phyloP scores from a whole-genome alignment of 2,329 filamentous ascomycete species.

The Coniochaeta sp. region DNA sequence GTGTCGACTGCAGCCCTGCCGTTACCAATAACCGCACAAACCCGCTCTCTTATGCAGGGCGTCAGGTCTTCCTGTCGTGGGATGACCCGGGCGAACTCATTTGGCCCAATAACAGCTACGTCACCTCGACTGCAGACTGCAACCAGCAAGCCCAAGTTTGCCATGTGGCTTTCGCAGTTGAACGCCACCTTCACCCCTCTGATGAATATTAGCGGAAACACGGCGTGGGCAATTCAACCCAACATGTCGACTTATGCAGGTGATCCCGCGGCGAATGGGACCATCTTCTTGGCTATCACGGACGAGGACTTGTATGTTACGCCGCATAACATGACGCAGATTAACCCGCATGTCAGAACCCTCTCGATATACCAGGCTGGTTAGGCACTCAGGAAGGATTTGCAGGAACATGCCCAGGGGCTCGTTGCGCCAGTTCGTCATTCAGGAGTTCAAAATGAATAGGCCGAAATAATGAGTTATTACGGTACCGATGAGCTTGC shows the following conservation, averaged over 20 bases:
- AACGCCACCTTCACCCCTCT: conserved; percentile 65
- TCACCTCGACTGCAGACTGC: conserved; percentile 59
- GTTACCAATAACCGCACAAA: conserved; percentile 63
- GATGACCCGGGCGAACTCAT: conserved; percentile 60
- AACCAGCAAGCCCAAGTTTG: conserved; percentile 54
- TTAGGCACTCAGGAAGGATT: too few relatives aligned
- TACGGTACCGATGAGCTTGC: too few relatives aligned
- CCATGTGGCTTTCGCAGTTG: conserved; percentile 71
- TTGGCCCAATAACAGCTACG: conserved; percentile 77
- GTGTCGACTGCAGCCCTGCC: conserved; percentile 53
- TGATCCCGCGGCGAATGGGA: conserved; percentile 67
- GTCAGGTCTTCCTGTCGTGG: conserved; percentile 65
- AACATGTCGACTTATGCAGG: conserved; percentile 58
- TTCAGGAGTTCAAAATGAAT: too few relatives aligned
- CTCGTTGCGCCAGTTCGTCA: too few relatives aligned
- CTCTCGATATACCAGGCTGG: conserved; percentile 73
- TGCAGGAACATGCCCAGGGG: too few relatives aligned
- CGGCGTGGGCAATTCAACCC: conserved; percentile 67
- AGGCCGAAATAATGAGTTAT: too few relatives aligned
- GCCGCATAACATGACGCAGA: conserved; percentile 65
- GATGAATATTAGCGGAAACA: conserved; percentile 39
- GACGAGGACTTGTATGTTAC: conserved; percentile 62
- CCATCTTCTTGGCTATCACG: conserved; percentile 72
- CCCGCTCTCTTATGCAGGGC: conserved; percentile 69
- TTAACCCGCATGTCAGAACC: conserved; percentile 72